phyloP scores from a whole-genome alignment of 345 rosid genomes.

The Arabidopsis suecica region DNA sequence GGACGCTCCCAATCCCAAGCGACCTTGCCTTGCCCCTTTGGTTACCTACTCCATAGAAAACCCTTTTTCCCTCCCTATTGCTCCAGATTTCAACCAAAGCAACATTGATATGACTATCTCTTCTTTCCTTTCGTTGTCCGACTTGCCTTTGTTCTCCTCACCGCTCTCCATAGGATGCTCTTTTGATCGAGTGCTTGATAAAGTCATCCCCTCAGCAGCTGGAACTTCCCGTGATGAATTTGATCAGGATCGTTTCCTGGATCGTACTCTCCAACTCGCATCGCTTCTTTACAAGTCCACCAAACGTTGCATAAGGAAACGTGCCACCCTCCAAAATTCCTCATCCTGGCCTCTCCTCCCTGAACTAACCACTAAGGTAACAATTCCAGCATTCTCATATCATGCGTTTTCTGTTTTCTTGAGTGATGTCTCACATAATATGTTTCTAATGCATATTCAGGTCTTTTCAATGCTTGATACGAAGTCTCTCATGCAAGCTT shows the following conservation, averaged over 20 bases:
- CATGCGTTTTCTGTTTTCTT: not conserved
- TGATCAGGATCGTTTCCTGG: slow-evolving; percentile 67
- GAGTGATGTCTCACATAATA: slow-evolving; percentile 12
- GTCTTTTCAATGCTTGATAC: slow-evolving; percentile 91
- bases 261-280: slow-evolving; percentile 72
- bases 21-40: slow-evolving; percentile 23
- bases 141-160: slow-evolving; percentile 44
- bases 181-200: slow-evolving; percentile 80
- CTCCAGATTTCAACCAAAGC: slow-evolving; percentile 35
- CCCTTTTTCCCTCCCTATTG: not conserved
- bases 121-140: slow-evolving; percentile 42
- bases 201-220: slow-evolving; percentile 41
- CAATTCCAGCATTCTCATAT: slow-evolving; percentile 12
- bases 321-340: slow-evolving; percentile 71
- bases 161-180: slow-evolving; percentile 65
- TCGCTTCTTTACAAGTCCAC: slow-evolving; percentile 65
- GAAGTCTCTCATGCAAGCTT: slow-evolving; percentile 80
- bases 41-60: slow-evolving; percentile 25
- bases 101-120: slow-evolving; percentile 37
- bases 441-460: slow-evolving; percentile 43
- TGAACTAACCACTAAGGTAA: slow-evolving; percentile 83
- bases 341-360: slow-evolving; percentile 77
- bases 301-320: slow-evolving; percentile 67
- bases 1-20: slow-evolving; percentile 43
- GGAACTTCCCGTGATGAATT: slow-evolving; percentile 38